Evolutionary conservation across 805 yeast genomes (phyloP).

Genomic region (Schizosaccharomyces lindneri): DNA sequence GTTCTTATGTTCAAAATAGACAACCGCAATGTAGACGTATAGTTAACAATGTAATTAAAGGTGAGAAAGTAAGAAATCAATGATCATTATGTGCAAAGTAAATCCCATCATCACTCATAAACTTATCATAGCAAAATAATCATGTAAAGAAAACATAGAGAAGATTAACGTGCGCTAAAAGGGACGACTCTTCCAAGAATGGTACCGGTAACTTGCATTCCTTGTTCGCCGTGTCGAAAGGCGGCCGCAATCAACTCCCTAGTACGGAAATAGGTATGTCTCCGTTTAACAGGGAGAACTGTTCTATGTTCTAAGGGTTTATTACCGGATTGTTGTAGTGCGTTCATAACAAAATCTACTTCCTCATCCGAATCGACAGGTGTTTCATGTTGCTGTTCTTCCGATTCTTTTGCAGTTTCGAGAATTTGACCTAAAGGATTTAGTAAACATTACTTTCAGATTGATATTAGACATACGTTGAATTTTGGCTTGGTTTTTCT

Average conservation of each 20-base stretch:
- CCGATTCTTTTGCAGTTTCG: slow-evolving; percentile 17
- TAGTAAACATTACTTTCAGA: background rate
- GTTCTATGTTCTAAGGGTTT: slow-evolving; percentile 55
- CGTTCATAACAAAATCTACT: slow-evolving; percentile 72
- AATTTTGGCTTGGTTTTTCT: slow-evolving; percentile 71
- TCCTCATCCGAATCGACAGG: slow-evolving; percentile 74
- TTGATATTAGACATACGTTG: slow-evolving; percentile 12
- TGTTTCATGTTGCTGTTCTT: slow-evolving; percentile 11
- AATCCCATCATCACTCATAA: no score
- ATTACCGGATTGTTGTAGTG: slow-evolving; percentile 56
- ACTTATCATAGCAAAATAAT: background rate
- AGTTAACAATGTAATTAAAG: no score
- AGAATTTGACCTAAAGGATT: slow-evolving; percentile 12
- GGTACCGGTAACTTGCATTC: background rate
- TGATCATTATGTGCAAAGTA: no score
- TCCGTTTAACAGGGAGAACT: slow-evolving; percentile 39
- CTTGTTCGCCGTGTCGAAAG: slow-evolving; percentile 20
- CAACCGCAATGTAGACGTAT: no score
- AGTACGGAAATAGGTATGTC: slow-evolving; percentile 59
- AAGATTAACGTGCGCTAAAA: background rate
- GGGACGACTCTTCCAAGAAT: slow-evolving; percentile 1
- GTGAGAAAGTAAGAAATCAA: no score
- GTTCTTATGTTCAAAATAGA: no score
- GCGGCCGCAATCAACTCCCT: slow-evolving; percentile 88
- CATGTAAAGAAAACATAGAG: background rate